These are phyloP conservation scores for Voacanga thouarsii DNA, from an alignment of 257 asterid species.

Conservation along the genomic window DNA sequence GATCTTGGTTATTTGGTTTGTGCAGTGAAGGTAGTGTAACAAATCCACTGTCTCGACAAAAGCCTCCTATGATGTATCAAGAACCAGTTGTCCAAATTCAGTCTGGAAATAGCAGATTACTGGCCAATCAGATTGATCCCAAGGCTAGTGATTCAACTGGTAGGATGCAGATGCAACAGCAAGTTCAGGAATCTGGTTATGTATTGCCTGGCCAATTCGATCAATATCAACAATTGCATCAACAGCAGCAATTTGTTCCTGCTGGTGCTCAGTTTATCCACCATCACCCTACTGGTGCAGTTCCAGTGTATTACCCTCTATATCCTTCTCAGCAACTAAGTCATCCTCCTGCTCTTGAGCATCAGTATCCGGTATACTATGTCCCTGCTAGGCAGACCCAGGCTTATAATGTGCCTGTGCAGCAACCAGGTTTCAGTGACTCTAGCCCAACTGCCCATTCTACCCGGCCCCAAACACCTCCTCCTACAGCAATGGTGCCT, in stretches of 20 bases:
- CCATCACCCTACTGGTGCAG: conserved; percentile 52
- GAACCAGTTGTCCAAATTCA: conserved; percentile 57
- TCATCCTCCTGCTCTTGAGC: conserved; percentile 55
- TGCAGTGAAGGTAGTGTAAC: conserved; percentile 67
- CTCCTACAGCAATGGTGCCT: conserved; percentile 33
- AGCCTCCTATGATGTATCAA: conserved; percentile 56
- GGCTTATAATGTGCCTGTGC: conserved; percentile 56
- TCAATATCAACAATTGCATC: conserved; percentile 71
- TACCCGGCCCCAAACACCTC: conserved; percentile 55
- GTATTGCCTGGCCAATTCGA: conserved; percentile 50
- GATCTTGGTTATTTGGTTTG: conserved; percentile 10
- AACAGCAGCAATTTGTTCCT: conserved; percentile 66
- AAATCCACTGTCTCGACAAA: conserved; percentile 68
- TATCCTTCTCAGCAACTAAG: conserved; percentile 71
- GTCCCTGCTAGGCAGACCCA: conserved; percentile 64
- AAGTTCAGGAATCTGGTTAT: conserved; percentile 57
- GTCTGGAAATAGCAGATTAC: conserved; percentile 41
- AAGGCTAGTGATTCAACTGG: conserved; percentile 43
- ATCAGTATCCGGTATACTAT: conserved; percentile 65
- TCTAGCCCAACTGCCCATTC: conserved; percentile 46
- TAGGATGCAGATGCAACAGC: conserved; percentile 58
- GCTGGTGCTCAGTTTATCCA: conserved; percentile 55
- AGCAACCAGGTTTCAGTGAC: conserved; percentile 55
- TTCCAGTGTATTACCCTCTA: conserved; percentile 61
- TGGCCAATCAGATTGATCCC: conserved; percentile 43